Evolutionary conservation across 768 basidiomycete species (phyloP).

Genomic region (Pholiota conissans): DNA sequence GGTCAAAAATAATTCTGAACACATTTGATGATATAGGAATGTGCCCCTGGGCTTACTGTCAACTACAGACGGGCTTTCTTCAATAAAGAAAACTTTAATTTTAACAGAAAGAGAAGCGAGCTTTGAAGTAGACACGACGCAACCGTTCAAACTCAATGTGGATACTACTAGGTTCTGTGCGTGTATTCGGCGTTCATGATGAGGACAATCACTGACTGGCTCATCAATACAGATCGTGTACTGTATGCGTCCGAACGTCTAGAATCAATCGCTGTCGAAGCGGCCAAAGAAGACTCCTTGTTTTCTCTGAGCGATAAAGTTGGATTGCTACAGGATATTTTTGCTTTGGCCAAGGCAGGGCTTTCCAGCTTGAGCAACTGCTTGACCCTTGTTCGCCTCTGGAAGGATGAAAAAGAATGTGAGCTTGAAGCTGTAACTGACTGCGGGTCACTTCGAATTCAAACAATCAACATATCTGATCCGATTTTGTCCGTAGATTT

Average conservation of each 20-base stretch:
- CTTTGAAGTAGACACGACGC: conserved; percentile 70
- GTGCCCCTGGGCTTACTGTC: conserved; percentile 78
- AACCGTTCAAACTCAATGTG: conserved; percentile 88
- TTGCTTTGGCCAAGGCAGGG: conserved; percentile 83
- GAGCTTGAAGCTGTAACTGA: conserved; percentile 1
- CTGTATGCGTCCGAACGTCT: conserved; percentile 82
- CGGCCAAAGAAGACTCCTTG: conserved; percentile 58
- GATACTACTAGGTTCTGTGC: conserved; percentile 86
- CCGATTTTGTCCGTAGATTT: conserved; percentile 47
- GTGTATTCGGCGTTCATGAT: conserved; percentile 28
- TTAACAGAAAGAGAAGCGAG: conserved; percentile 67
- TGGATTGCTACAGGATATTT: conserved; percentile 10
- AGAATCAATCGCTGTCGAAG: conserved; percentile 75
- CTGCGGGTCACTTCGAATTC: too few relatives aligned
- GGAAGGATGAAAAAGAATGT: conserved; percentile 80
- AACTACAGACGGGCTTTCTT: conserved; percentile 50
- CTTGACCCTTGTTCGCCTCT: conserved; percentile 66
- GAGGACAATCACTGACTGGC: not conserved
- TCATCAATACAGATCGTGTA: conserved; percentile 64
- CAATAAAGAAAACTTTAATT: conserved; percentile 60
- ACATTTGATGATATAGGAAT: conserved; percentile 47
- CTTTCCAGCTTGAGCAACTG: conserved; percentile 74
- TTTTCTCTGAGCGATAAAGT: conserved; percentile 73
- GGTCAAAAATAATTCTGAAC: not conserved
- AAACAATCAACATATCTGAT: not conserved